These are phyloP conservation scores for Ogataea henricii DNA, from an alignment of 805 yeast genomes.

Conservation along the genomic window DNA sequence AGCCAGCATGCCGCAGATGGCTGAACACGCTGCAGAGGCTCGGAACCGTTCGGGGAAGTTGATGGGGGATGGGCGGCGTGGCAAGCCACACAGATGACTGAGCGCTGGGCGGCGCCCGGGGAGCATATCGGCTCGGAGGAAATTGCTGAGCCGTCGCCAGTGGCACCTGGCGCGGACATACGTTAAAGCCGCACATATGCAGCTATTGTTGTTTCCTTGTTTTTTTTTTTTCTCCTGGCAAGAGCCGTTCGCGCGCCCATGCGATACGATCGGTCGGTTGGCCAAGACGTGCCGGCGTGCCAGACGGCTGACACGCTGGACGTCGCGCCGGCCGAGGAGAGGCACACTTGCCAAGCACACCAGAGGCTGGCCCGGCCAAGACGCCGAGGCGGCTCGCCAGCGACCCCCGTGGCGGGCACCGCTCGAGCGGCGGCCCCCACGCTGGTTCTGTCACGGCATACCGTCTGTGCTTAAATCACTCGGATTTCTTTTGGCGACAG, in stretches of 20 bases:
- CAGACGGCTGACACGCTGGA: background rate
- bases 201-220: slow-evolving; percentile 1
- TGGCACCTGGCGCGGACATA: background rate
- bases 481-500: background rate
- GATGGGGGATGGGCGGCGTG: background rate
- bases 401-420: no score
- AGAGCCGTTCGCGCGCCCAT: background rate
- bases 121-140: slow-evolving; percentile 3
- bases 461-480: background rate
- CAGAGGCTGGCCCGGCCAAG: no score
- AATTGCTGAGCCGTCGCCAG: slow-evolving; percentile 4
- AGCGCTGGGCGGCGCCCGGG: slow-evolving; percentile 3
- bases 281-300: background rate
- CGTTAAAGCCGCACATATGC: slow-evolving; percentile 4
- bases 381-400: no score
- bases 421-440: no score
- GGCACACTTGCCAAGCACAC: no score
- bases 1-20: background rate
- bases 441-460: no score
- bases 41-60: slow-evolving; percentile 7
- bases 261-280: background rate
- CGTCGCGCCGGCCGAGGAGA: no score
- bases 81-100: background rate
- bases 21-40: slow-evolving; percentile 2
- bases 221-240: background rate